Conservation (phyloP, 2,329 filamentous ascomycete genomes). For the Pseudocercospora macadamiae region DNA sequence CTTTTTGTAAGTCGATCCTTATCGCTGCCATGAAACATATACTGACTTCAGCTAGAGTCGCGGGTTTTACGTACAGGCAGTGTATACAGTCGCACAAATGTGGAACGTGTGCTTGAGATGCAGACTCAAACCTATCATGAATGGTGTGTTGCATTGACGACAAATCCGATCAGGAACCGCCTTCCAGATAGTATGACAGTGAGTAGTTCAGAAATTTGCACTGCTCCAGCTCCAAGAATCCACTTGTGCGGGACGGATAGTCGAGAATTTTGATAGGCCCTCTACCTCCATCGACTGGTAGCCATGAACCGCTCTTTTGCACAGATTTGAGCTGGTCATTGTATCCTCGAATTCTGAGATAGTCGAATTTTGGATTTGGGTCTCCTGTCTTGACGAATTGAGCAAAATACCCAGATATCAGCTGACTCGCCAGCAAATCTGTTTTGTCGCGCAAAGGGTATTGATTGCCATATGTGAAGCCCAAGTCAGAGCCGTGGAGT, state of each 20-base stretch:
- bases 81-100: no score
- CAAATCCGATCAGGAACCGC: conserved; percentile 17
- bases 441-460: conserved; percentile 53
- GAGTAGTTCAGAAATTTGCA: conserved; percentile 54
- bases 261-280: conserved; percentile 50
- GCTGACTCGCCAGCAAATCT: conserved; percentile 52
- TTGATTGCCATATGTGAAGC: conserved; percentile 36
- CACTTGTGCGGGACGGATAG: conserved; percentile 47
- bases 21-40: background rate
- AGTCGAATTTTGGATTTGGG: conserved; percentile 54
- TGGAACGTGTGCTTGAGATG: background rate
- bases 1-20: background rate
- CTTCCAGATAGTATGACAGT: conserved; percentile 48
- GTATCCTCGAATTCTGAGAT: conserved; percentile 53
- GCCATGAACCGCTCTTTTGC: conserved; percentile 41
- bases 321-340: conserved; percentile 33
- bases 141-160: background rate
- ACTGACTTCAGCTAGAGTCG: background rate
- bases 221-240: conserved; percentile 56
- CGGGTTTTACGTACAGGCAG: no score
- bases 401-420: conserved; percentile 54
- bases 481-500: conserved; percentile 59
- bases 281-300: conserved; percentile 43
- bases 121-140: background rate
- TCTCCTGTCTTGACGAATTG: conserved; percentile 55